A percentile compares a stretch with the other conserved stretches of the same genome.
phyloP scores from a whole-genome alignment of 1,284 basidiomycete genomes.

The Cerioporus squamosus region DNA sequence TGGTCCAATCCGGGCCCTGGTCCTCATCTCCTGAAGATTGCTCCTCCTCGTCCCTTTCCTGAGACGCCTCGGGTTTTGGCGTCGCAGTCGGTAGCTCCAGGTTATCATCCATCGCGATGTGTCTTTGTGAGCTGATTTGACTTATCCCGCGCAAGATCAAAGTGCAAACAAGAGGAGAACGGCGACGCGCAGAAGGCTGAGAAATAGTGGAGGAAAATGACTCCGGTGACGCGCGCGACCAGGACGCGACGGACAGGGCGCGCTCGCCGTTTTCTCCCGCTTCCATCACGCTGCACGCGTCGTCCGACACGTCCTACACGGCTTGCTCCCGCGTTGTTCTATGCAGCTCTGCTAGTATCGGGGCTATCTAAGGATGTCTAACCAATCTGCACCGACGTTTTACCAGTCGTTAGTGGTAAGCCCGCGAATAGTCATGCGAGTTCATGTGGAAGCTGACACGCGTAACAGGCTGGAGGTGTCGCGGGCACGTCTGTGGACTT shows the following conservation, averaged over 20 bases:
- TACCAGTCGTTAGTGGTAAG: constrained; percentile 36
- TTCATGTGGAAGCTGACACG: background rate
- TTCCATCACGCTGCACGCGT: background rate
- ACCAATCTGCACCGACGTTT: constrained; percentile 26
- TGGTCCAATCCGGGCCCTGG: constrained; percentile 62
- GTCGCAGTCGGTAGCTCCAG: constrained; percentile 34
- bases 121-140: background rate
- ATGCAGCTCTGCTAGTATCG: background rate
- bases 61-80: constrained; percentile 16
- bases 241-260: constrained; percentile 2
- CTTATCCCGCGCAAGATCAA: background rate
- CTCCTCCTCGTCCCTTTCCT: constrained; percentile 46
- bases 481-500: constrained; percentile 93
- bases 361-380: constrained; percentile 11
- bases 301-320: background rate
- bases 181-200: constrained; percentile 44
- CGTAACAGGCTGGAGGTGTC: constrained; percentile 76
- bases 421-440: background rate
- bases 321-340: too few relatives aligned
- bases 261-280: background rate
- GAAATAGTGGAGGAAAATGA: constrained; percentile 44
- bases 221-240: constrained; percentile 2
- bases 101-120: constrained; percentile 37
- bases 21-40: constrained; percentile 60
- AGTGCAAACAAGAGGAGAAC: constrained; percentile 48